These are phyloP conservation scores for Suhomyces yuchorum DNA, from an alignment of 1,139 yeast genomes.

Conservation along the genomic window DNA sequence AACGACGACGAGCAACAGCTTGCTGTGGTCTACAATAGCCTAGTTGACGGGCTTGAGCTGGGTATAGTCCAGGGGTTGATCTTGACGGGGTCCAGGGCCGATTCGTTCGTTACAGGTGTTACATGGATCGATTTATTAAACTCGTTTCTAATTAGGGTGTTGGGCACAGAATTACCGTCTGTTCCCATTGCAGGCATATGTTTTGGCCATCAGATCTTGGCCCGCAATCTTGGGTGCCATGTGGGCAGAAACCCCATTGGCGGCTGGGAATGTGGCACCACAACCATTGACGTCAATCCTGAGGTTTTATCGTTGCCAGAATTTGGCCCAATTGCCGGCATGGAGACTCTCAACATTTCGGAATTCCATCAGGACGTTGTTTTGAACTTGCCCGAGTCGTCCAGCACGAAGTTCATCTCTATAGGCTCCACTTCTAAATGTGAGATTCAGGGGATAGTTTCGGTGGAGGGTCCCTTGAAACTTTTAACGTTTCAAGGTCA, in stretches of 20 bases:
- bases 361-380: conserved; percentile 68
- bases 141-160: conserved; percentile 37
- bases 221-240: conserved; percentile 61
- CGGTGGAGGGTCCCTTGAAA: conserved; percentile 42
- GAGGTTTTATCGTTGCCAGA: conserved; percentile 17
- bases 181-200: conserved; percentile 68
- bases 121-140: conserved; percentile 57
- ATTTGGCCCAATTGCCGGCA: conserved; percentile 31
- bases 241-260: conserved; percentile 53
- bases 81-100: conserved; percentile 67
- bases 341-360: conserved; percentile 28
- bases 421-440: conserved; percentile 60
- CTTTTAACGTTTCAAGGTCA: conserved; percentile 83
- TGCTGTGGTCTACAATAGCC: conserved; percentile 19
- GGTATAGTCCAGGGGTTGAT: conserved; percentile 49
- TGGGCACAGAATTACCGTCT: conserved; percentile 12
- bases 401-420: conserved; percentile 30
- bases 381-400: conserved; percentile 34
- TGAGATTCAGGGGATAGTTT: conserved; percentile 60
- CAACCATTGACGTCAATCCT: conserved; percentile 50
- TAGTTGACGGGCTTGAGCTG: conserved; percentile 27
- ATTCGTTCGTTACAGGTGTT: conserved; percentile 51
- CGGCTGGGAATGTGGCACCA: conserved; percentile 78
- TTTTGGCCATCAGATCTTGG: conserved; percentile 84
- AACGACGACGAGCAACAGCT: conserved; percentile 9